These are phyloP conservation scores for Verticillium nubilum DNA, from an alignment of 2,329 filamentous ascomycete genomes.

Conservation along the genomic window DNA sequence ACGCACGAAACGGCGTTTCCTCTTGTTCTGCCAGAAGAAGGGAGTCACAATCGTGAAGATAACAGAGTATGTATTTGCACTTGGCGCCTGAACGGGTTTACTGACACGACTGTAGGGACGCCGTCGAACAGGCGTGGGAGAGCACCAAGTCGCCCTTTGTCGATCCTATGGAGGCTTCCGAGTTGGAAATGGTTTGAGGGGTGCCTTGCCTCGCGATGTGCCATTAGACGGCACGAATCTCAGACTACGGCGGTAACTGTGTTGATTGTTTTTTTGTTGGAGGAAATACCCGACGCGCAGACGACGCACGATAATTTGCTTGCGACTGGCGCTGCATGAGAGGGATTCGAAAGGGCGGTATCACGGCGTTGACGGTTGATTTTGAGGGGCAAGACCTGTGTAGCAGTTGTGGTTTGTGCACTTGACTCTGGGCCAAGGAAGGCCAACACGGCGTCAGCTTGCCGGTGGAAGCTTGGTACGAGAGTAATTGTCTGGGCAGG, in stretches of 20 bases:
- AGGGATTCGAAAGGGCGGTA: neutral
- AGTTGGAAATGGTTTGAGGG: neutral
- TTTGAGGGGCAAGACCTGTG: no score
- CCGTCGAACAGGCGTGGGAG: slow-evolving; percentile 38
- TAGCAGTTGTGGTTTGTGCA: neutral
- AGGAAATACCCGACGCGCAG: neutral
- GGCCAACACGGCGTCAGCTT: neutral
- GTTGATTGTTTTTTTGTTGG: neutral
- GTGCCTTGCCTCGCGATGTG: neutral
- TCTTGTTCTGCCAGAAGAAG: slow-evolving; percentile 39
- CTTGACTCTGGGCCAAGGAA: neutral
- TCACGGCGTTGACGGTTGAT: neutral
- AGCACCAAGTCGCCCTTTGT: slow-evolving; percentile 29
- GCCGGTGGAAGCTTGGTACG: neutral
- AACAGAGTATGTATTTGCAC: slow-evolving; percentile 29
- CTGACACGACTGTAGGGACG: slow-evolving; percentile 12
- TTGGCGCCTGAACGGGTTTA: neutral
- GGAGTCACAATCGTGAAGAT: slow-evolving; percentile 34
- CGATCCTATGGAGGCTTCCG: neutral
- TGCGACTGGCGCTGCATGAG: neutral
- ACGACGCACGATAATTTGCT: neutral
- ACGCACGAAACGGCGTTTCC: slow-evolving; percentile 46
- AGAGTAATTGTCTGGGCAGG: no score
- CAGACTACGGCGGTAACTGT: neutral
- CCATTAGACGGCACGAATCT: neutral